Evolutionary conservation across 2,329 filamentous ascomycete genomes (phyloP).

Genomic region (Sarocladium strictum): DNA sequence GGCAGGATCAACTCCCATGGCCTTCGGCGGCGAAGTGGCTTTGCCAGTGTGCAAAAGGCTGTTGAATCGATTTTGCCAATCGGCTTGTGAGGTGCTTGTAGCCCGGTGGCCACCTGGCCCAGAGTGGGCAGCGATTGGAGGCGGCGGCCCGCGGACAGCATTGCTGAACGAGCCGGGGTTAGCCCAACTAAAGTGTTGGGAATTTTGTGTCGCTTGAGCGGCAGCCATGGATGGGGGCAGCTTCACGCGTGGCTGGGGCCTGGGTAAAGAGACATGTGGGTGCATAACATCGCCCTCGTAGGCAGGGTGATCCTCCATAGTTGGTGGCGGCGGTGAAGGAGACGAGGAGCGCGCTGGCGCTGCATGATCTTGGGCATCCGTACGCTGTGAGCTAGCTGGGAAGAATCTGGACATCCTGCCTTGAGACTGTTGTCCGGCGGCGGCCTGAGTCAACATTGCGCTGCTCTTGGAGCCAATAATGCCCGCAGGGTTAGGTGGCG

Average conservation of each 20-base stretch:
- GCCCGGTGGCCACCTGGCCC: background rate
- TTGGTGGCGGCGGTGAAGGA: conserved; percentile 67
- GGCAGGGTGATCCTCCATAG: conserved; percentile 63
- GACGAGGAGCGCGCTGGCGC: conserved; percentile 44
- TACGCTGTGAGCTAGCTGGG: conserved; percentile 45
- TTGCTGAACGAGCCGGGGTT: conserved; percentile 27
- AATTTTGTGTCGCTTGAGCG: conserved; percentile 15
- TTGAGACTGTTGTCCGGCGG: conserved; percentile 33
- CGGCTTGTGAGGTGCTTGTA: conserved; percentile 27
- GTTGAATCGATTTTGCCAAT: conserved; percentile 83
- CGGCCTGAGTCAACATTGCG: conserved; percentile 21
- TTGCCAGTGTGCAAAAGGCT: conserved; percentile 64
- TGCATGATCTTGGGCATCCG: conserved; percentile 28
- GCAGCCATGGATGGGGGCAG: conserved; percentile 54
- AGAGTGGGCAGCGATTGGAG: conserved; percentile 22
- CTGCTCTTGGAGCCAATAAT: conserved; percentile 21
- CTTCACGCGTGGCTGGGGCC: conserved; percentile 69
- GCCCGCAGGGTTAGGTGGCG: conserved; percentile 18
- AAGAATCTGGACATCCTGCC: conserved; percentile 55
- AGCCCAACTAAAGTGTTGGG: conserved; percentile 28
- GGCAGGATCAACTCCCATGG: conserved; percentile 59
- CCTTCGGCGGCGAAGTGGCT: conserved; percentile 53
- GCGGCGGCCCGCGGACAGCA: conserved; percentile 16
- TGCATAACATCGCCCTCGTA: conserved; percentile 60
- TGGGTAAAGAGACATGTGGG: conserved; percentile 66